These are phyloP conservation scores for Rhododendron vialii DNA, from an alignment of 148 eudicot genomes.

Conservation along the genomic window DNA sequence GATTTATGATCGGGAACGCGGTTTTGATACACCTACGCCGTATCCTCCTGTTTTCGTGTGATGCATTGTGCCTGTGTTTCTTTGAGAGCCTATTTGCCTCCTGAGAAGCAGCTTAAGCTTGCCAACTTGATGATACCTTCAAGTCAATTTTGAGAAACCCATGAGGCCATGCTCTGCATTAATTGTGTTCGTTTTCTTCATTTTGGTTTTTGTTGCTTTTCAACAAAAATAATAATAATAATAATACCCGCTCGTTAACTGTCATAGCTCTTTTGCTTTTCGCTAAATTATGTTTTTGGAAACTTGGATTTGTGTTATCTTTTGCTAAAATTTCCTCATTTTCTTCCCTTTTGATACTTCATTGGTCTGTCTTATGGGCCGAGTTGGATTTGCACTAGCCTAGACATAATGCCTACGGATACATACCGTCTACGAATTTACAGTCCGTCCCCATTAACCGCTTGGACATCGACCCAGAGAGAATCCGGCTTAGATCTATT, in stretches of 20 bases:
- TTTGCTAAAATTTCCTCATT: neutral
- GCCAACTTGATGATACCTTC: slow-evolving; percentile 49
- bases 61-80: slow-evolving; percentile 44
- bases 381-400: slow-evolving; percentile 6
- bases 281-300: neutral
- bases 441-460: too few species aligned
- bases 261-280: neutral
- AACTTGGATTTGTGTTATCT: neutral
- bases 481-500: too few species aligned
- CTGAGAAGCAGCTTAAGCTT: slow-evolving; percentile 63
- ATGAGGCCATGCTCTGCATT: neutral
- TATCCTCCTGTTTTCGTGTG: slow-evolving; percentile 37
- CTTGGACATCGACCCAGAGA: too few species aligned
- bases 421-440: too few species aligned
- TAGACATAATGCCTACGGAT: too few species aligned
- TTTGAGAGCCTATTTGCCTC: slow-evolving; percentile 52
- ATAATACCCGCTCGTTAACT: neutral
- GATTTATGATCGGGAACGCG: slow-evolving; percentile 41
- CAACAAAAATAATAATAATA: too few species aligned
- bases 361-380: slow-evolving; percentile 5
- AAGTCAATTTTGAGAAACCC: neutral
- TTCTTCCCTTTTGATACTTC: slow-evolving; percentile 23
- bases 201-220: neutral
- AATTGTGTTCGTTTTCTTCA: neutral
- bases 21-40: slow-evolving; percentile 13